Conservation (phyloP, 2,329 filamentous ascomycete genomes). For the Colletotrichum viniferum region DNA sequence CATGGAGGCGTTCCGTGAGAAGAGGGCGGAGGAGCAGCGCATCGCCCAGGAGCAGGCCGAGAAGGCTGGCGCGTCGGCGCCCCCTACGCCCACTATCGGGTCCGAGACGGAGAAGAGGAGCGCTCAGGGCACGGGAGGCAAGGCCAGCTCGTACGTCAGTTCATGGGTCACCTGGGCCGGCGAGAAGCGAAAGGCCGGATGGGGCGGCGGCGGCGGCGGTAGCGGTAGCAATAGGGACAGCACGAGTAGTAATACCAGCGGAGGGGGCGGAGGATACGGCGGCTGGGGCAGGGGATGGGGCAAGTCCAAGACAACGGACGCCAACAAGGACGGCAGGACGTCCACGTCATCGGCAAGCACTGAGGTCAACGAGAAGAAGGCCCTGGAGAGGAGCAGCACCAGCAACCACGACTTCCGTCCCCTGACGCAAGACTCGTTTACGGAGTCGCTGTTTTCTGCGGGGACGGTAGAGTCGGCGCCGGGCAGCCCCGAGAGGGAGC, state of each 20-base stretch:
- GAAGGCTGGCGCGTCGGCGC: constrained; percentile 18
- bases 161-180: constrained; percentile 75
- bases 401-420: constrained; percentile 28
- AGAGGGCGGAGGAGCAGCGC: constrained; percentile 44
- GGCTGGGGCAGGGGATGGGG: constrained; percentile 39
- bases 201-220: constrained; percentile 29
- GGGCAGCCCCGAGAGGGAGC: background rate
- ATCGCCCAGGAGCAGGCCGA: constrained; percentile 22
- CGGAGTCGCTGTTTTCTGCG: constrained; percentile 49
- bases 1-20: constrained; percentile 68
- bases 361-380: background rate
- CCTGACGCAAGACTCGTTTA: constrained; percentile 45
- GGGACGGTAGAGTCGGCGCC: constrained; percentile 23
- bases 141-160: constrained; percentile 68
- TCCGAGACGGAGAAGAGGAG: constrained; percentile 41
- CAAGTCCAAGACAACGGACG: constrained; percentile 21
- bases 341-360: constrained; percentile 6
- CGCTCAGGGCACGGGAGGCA: constrained; percentile 51
- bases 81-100: constrained; percentile 26
- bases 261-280: constrained; percentile 21
- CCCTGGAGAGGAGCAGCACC: background rate
- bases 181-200: constrained; percentile 70
- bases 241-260: constrained; percentile 5
- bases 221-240: constrained; percentile 1
- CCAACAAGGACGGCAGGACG: constrained; percentile 26